Evolutionary conservation across 1,139 yeast species (phyloP).

Genomic region (Sugiyamaella grinbergsii): DNA sequence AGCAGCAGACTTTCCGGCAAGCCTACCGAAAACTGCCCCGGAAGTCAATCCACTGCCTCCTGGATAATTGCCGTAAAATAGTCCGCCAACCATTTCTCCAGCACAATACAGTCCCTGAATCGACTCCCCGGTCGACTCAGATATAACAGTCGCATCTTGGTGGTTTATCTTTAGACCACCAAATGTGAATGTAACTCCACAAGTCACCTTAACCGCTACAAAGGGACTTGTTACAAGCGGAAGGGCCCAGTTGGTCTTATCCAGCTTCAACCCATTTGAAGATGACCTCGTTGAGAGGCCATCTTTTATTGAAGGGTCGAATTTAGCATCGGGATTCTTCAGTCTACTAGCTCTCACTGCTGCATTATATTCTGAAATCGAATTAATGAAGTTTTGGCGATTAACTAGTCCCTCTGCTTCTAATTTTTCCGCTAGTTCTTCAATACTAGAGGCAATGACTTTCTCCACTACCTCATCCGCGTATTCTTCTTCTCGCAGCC

Average conservation of each 20-base stretch:
- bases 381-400: not conserved
- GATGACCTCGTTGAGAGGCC: not conserved
- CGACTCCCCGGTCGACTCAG: not conserved
- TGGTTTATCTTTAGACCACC: not conserved
- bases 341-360: not conserved
- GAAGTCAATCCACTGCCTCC: constrained; percentile 2
- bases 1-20: not conserved
- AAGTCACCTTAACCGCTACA: not conserved
- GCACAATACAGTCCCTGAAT: not conserved
- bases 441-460: not conserved
- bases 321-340: not conserved
- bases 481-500: not conserved
- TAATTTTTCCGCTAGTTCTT: not conserved
- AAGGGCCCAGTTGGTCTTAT: not conserved
- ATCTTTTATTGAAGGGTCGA: constrained; percentile 1
- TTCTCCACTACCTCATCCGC: not conserved
- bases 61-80: not conserved
- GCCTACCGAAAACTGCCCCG: not conserved
- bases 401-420: not conserved
- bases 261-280: not conserved
- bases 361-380: not conserved
- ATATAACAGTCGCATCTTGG: not conserved
- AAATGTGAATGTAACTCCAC: constrained; percentile 1
- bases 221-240: not conserved
- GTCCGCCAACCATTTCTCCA: constrained; percentile 1